These are phyloP conservation scores for Brassica hybrid DNA, from an alignment of 441 rosid genomes.

Conservation along the genomic window DNA sequence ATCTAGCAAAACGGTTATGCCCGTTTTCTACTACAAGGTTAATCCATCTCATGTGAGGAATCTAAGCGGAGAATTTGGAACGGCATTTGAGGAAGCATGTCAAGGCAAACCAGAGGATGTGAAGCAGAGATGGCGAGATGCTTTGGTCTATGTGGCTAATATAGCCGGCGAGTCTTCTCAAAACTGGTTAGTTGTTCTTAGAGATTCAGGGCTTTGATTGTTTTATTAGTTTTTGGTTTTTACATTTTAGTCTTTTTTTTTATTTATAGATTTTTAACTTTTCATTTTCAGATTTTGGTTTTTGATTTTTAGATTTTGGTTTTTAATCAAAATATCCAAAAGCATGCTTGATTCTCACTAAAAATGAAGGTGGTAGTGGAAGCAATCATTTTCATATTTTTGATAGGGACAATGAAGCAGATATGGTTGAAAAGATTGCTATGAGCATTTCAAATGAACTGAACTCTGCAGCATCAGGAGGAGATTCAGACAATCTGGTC, in stretches of 20 bases:
- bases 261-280: too few relatives aligned
- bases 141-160: constrained; percentile 33
- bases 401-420: not conserved
- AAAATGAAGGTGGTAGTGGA: not conserved
- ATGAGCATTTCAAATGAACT: not conserved
- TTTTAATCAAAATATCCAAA: not conserved
- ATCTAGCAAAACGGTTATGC: not conserved
- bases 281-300: too few relatives aligned
- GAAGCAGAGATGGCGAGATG: constrained; percentile 34
- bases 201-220: not conserved
- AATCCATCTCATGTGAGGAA: constrained; percentile 4
- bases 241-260: too few relatives aligned
- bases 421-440: not conserved
- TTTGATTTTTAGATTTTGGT: not conserved
- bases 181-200: constrained; percentile 30
- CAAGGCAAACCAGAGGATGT: constrained; percentile 17
- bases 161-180: constrained; percentile 30
- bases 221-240: too few relatives aligned
- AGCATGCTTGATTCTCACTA: not conserved
- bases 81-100: not conserved
- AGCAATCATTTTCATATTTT: not conserved
- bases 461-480: not conserved
- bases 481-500: constrained; percentile 15
- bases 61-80: constrained; percentile 2
- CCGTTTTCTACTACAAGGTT: constrained; percentile 3